Evolutionary conservation across 2,329 filamentous ascomycete species (phyloP).

Genomic region (Magnaporthales sp.): DNA sequence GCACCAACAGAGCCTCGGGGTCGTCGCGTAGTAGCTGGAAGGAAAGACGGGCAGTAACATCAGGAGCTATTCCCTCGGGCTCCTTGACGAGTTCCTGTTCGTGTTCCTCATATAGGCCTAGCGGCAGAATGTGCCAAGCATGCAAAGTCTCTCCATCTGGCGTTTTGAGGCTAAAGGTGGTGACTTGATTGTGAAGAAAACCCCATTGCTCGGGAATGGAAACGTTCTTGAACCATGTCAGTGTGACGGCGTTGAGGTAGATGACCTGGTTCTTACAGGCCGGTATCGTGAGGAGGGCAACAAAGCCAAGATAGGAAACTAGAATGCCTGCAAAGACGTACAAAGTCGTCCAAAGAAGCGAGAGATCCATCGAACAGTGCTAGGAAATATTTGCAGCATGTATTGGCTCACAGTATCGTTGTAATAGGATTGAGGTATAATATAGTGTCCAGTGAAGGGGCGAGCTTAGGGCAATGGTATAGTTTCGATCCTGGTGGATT

Average conservation of each 20-base stretch:
- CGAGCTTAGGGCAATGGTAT: too few species aligned
- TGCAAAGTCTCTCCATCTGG: conserved; percentile 59
- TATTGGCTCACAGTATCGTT: too few species aligned
- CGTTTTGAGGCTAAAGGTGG: conserved; percentile 59
- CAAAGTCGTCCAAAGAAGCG: neutral
- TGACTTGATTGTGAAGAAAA: conserved; percentile 63
- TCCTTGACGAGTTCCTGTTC: conserved; percentile 37
- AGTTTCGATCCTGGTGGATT: too few species aligned
- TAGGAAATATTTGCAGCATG: too few species aligned
- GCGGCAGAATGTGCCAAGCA: conserved; percentile 69
- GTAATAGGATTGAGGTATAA: too few species aligned
- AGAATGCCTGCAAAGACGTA: neutral
- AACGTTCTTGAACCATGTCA: conserved; percentile 53
- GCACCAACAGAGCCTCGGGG: conserved; percentile 31
- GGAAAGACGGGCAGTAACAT: conserved; percentile 25
- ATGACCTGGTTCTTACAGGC: conserved; percentile 45
- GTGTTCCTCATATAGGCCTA: conserved; percentile 54
- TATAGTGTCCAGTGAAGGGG: too few species aligned
- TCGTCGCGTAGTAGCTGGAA: conserved; percentile 37
- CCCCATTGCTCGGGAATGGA: conserved; percentile 60
- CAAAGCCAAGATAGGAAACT: conserved; percentile 14
- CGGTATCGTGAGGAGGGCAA: conserved; percentile 22
- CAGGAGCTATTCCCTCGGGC: conserved; percentile 21
- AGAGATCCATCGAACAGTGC: neutral
- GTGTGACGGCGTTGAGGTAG: conserved; percentile 43